phyloP scores from a whole-genome alignment of 257 asterid species.

The Scutellaria baicalensis region DNA sequence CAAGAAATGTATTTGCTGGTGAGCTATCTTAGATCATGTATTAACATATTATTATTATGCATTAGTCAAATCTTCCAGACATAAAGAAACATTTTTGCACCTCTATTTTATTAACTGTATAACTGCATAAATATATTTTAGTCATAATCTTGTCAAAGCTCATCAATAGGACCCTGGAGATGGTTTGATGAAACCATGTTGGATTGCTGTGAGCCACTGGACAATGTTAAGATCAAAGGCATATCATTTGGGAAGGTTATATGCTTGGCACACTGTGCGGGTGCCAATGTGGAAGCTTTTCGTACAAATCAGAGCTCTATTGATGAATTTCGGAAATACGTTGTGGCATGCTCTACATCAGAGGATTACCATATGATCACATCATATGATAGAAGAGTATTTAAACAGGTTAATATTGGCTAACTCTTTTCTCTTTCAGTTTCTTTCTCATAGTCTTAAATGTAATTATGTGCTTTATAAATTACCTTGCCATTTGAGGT shows the following conservation, averaged over 20 bases:
- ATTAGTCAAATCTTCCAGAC: not conserved
- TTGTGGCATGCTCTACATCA: conserved; percentile 38
- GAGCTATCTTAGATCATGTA: not conserved
- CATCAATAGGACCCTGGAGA: conserved; percentile 67
- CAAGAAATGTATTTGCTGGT: not conserved
- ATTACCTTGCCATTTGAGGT: not conserved
- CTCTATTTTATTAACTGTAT: not conserved
- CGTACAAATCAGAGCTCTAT: conserved; percentile 51
- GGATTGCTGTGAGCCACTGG: conserved; percentile 76
- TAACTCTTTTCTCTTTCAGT: not conserved
- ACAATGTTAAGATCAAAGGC: conserved; percentile 52
- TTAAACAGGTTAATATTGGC: conserved; percentile 39
- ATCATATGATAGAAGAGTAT: conserved; percentile 49
- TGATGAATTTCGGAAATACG: conserved; percentile 54
- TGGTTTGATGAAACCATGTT: conserved; percentile 81
- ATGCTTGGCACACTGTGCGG: conserved; percentile 77
- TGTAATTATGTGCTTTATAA: not conserved
- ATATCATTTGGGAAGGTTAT: conserved; percentile 65
- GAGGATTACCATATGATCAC: conserved; percentile 62
- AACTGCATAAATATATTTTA: not conserved
- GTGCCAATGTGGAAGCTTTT: conserved; percentile 64
- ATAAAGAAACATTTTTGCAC: not conserved
- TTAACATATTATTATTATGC: not conserved
- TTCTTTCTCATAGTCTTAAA: not conserved
- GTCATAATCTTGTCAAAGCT: conserved; percentile 7